Base-by-base conservation (phyloP, 2,329 filamentous ascomycete species). In the Alternaria burnsii region DNA sequence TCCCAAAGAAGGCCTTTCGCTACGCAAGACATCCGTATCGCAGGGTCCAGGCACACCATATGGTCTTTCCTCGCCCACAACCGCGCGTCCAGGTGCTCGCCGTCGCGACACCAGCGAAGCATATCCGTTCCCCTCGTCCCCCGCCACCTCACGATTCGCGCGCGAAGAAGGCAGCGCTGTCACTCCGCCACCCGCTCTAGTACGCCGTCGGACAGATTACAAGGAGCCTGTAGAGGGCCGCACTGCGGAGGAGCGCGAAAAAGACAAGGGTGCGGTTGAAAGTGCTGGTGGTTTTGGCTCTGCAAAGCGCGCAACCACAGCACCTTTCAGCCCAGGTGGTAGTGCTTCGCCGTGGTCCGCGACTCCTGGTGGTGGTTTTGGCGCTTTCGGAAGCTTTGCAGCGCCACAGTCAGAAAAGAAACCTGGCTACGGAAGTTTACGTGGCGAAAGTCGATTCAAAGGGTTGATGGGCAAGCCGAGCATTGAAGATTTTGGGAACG, bases 351-450 rank as follows among this genome's bases (percentile, higher is more conserved):
- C 87, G 9, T 90, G 87, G 86, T 82, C 85, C 22, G 80, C 85
- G 30, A 84, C 86, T 14, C 86, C 87, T 55, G 84, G 83, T 51
- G 85, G 89, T 43, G 86, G 87, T 12, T 88, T 91, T 69, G 93
- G 94, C 34, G 89, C 89, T 22, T 99, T 99, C 79, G 94, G 94
- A 11, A 95, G 89, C 71, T 98, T 98, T 78, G 89, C 91, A n/a
- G 78, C 79, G 76, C 38, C 73, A 20, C 75, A 73, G 51, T 50
- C 74, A 48, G 92, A 97, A 55, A 97, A 95, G 81, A 88, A 91
- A 69, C 75, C 86, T 28, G 84, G 85, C 10, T 87, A 90, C 71
- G 89, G 88, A 28, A 89, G 86, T 72, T 79, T 87, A 28, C 85
- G 90, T 58, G 88, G 91, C 3, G 92, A 93, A 74, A 97, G 93